Conservation (phyloP, 2,329 filamentous ascomycete species). For the Ascochyta fabae region DNA sequence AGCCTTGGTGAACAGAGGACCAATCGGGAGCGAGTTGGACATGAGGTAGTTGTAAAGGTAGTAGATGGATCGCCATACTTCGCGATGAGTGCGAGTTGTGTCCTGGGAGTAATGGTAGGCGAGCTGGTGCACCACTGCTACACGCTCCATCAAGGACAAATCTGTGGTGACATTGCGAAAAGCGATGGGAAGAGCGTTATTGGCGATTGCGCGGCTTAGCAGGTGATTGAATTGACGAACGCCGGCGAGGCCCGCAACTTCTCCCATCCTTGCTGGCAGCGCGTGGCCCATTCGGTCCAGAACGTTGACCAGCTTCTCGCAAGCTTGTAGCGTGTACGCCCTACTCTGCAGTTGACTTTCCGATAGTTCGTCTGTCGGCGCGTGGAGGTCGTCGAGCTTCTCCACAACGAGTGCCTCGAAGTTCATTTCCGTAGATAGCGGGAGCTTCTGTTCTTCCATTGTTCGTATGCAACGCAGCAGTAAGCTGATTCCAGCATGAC, state of each 20-base stretch:
- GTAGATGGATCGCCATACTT: conserved; percentile 36
- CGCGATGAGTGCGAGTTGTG: conserved; percentile 25
- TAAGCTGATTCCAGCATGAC: conserved; percentile 13
- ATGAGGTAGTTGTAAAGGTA: conserved; percentile 38
- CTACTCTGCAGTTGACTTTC: background rate
- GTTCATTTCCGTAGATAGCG: conserved; percentile 1
- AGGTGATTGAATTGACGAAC: conserved; percentile 37
- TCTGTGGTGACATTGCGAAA: conserved; percentile 26
- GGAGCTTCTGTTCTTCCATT: conserved; percentile 14
- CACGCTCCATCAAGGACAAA: conserved; percentile 20
- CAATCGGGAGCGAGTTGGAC: conserved; percentile 29
- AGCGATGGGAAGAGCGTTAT: conserved; percentile 32
- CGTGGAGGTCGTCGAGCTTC: background rate
- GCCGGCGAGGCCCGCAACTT: conserved; percentile 14
- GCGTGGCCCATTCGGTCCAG: conserved; percentile 10
- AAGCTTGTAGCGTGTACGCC: conserved; percentile 6
- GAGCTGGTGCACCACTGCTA: conserved; percentile 40
- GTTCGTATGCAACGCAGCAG: conserved; percentile 19
- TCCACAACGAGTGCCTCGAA: background rate
- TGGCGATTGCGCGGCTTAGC: conserved; percentile 28
- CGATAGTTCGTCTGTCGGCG: background rate
- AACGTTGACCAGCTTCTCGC: conserved; percentile 14
- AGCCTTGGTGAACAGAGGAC: conserved; percentile 40
- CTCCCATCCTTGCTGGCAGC: conserved; percentile 1
- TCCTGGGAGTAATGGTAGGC: conserved; percentile 43